Evolutionary conservation across 2,329 filamentous ascomycete species (phyloP).

Genomic region (Teratosphaeria zuluensis): DNA sequence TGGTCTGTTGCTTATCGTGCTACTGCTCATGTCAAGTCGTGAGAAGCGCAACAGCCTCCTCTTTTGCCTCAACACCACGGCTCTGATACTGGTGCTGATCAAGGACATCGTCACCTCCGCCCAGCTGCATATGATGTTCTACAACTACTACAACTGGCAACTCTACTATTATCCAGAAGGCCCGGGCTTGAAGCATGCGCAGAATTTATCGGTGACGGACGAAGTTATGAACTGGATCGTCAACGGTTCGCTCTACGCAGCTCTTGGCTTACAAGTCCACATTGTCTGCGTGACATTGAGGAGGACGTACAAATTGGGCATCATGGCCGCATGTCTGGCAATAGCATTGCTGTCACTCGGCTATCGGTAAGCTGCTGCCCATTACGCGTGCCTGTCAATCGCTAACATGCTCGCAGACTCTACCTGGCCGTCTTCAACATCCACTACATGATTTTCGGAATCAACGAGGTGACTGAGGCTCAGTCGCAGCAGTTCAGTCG

Average conservation of each 20-base stretch:
- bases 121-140: constrained; percentile 53
- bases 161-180: constrained; percentile 16
- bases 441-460: constrained; percentile 13
- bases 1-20: constrained; percentile 52
- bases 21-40: constrained; percentile 57
- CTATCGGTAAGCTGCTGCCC: constrained; percentile 31
- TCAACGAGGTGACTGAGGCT: constrained; percentile 5
- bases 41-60: constrained; percentile 56
- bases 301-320: constrained; percentile 32
- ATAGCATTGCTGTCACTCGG: constrained; percentile 44
- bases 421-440: constrained; percentile 42
- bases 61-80: constrained; percentile 55
- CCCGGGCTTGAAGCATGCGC: constrained; percentile 6
- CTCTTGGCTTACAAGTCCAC: constrained; percentile 53
- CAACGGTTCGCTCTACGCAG: constrained; percentile 46
- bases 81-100: constrained; percentile 51
- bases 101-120: constrained; percentile 49
- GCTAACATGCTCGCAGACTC: constrained; percentile 20
- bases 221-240: constrained; percentile 44
- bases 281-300: constrained; percentile 48
- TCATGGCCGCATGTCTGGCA: constrained; percentile 36
- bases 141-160: constrained; percentile 37
- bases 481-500: constrained; percentile 21
- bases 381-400: background rate
- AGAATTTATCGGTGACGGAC: constrained; percentile 34